phyloP scores from a whole-genome alignment of 2,329 filamentous ascomycete genomes.

The Beauveria sp. region DNA sequence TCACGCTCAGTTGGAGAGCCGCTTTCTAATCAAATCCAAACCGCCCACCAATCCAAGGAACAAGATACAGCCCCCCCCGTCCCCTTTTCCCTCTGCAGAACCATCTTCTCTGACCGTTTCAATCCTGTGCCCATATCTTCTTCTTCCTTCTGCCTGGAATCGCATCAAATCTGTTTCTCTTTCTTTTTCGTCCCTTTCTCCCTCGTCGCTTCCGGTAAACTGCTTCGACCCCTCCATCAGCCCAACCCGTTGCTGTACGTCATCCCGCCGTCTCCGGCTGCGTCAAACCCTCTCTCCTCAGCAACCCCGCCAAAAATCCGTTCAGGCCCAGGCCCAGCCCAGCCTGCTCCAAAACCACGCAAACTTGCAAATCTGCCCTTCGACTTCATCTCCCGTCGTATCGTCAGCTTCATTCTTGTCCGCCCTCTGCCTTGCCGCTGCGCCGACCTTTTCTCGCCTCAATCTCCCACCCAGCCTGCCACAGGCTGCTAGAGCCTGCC shows the following conservation, averaged over 20 bases:
- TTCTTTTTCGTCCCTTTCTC: not conserved
- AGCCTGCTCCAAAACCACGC: constrained; percentile 7
- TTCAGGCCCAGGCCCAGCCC: constrained; percentile 4
- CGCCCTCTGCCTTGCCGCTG: not conserved
- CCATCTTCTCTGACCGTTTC: not conserved
- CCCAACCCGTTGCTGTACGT: not conserved
- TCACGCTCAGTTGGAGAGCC: not conserved
- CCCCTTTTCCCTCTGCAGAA: not conserved
- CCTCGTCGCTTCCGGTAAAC: not conserved
- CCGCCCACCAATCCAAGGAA: not conserved
- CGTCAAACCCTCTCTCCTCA: not conserved
- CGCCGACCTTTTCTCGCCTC: not conserved
- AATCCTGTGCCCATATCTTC: not conserved
- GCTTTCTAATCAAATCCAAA: constrained; percentile 6
- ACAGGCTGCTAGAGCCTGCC: not conserved
- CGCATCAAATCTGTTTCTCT: not conserved
- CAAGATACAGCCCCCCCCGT: not conserved
- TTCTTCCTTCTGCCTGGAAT: not conserved
- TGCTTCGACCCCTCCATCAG: not conserved
- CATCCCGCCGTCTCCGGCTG: constrained; percentile 8
- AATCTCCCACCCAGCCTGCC: not conserved
- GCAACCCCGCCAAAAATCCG: constrained; percentile 10
- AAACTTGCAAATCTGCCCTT: not conserved
- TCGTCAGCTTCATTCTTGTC: not conserved
- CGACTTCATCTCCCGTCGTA: not conserved